Base-by-base conservation (phyloP, 2,329 filamentous ascomycete species). In the Annulohypoxylon truncatum region DNA sequence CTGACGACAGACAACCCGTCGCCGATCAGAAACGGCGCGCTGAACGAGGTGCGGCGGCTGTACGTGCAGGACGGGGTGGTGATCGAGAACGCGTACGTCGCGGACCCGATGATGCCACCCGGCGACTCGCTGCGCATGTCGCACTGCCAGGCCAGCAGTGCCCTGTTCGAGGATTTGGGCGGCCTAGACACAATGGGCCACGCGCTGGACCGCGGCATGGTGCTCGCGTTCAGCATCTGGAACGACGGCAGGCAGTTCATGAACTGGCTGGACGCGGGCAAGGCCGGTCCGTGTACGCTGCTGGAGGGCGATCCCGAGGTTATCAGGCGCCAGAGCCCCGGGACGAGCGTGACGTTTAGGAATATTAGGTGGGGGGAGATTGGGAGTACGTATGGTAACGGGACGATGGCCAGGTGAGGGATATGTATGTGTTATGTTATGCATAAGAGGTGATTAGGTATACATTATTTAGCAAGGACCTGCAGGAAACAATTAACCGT, bases 171-270 rank as follows among this genome's bases (percentile, higher is more conserved):
- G 50, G 65, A 67, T 24, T 69, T 81, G 2, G 82, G 81, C 53
- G 79, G 77, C 3, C 76, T 81, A 72, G 77, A 78, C 33, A 78
- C 74, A 6, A 81, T 83, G 77, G 81, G 81, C 0, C 73, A 80
- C 20, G 79, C 83, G 0, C 73, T 86, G 59, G 75, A 71, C 20
- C 78, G 83, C 12, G 84, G 82, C 48, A 86, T 86, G 84, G 84
- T 86, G 1, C 77, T 87, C 24, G 80, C 82, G 10, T 80, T 88
- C 68, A 82, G 81, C 72, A 81, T 89, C 66, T 88, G 86, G 86
- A 85, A 84, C 77, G 84, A 87, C 64, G 78, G 81, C 10, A 73
- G 79, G 10, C 80, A 80, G 44, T 84, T 81, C 65, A 88, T 89
- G 86, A 80, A 82, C 44, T 89, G 86, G 86, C 79, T 89, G 8